These are phyloP conservation scores for Mitragyna speciosa DNA, from an alignment of 257 asterid genomes.

Conservation along the genomic window DNA sequence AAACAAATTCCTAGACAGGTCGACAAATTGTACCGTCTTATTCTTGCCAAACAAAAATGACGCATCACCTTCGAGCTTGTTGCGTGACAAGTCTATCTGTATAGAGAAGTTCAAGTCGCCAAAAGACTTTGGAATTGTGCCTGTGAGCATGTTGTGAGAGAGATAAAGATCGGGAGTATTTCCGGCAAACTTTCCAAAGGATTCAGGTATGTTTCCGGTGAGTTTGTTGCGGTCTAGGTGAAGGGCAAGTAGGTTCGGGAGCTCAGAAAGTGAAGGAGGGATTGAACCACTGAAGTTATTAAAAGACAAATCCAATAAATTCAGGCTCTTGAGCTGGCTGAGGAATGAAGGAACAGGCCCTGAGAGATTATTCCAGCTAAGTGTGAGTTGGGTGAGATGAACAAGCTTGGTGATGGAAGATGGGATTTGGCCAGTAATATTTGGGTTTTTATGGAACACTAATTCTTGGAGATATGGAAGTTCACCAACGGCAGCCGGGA, in stretches of 20 bases:
- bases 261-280: constrained; percentile 39
- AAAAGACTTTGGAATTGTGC: constrained; percentile 33
- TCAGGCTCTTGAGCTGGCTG: constrained; percentile 36
- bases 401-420: constrained; percentile 36
- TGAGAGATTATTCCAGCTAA: constrained; percentile 43
- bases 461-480: constrained; percentile 44
- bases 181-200: constrained; percentile 38
- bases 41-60: constrained; percentile 51
- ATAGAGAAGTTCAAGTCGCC: constrained; percentile 26
- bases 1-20: constrained; percentile 42
- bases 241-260: constrained; percentile 34
- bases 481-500: constrained; percentile 48
- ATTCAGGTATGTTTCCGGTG: constrained; percentile 53
- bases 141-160: constrained; percentile 43
- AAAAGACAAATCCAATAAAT: constrained; percentile 37
- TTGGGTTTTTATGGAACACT: constrained; percentile 35
- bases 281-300: constrained; percentile 44
- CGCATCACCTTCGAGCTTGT: constrained; percentile 45
- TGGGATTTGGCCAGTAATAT: constrained; percentile 61
- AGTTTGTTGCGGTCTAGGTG: constrained; percentile 52
- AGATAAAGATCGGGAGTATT: constrained; percentile 29
- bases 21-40: constrained; percentile 22
- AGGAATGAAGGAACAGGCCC: constrained; percentile 52
- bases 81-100: constrained; percentile 35
- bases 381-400: constrained; percentile 28